A percentile compares a stretch with the other conserved stretches of the same genome.
These are phyloP conservation scores for Colletotrichum sp. DNA, from an alignment of 2,329 filamentous ascomycete species.

Conservation along the genomic window DNA sequence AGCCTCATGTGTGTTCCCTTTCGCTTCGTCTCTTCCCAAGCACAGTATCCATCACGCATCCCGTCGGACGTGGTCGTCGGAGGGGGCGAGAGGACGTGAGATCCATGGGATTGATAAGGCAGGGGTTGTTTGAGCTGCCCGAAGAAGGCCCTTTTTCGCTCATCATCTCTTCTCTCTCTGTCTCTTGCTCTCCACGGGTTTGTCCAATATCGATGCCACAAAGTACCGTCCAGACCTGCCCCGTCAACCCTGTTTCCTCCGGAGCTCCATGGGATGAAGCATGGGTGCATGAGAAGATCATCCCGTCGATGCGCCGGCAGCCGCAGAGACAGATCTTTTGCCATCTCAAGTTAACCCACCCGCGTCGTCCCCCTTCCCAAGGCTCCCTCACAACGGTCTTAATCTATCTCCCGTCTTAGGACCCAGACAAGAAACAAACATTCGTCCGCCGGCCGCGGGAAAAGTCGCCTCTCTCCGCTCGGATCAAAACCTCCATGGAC, in stretches of 20 bases:
- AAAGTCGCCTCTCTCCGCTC: neutral
- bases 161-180: neutral
- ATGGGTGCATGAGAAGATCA: neutral
- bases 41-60: neutral
- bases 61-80: neutral
- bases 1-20: neutral
- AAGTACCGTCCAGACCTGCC: neutral
- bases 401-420: neutral
- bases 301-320: neutral
- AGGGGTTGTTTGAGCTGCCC: neutral
- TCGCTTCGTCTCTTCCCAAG: neutral
- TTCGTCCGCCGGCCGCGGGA: neutral
- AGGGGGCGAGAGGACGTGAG: neutral
- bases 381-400: neutral
- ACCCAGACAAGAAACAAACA: neutral
- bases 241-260: no score
- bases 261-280: neutral
- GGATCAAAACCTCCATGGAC: neutral
- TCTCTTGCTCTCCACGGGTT: neutral
- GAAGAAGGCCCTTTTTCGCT: neutral
- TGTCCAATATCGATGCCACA: neutral
- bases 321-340: neutral
- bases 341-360: neutral
- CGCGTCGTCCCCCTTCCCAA: neutral
- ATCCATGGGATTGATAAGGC: neutral